Conservation (phyloP, 2,329 filamentous ascomycete species). For the Colletotrichum lentis region DNA sequence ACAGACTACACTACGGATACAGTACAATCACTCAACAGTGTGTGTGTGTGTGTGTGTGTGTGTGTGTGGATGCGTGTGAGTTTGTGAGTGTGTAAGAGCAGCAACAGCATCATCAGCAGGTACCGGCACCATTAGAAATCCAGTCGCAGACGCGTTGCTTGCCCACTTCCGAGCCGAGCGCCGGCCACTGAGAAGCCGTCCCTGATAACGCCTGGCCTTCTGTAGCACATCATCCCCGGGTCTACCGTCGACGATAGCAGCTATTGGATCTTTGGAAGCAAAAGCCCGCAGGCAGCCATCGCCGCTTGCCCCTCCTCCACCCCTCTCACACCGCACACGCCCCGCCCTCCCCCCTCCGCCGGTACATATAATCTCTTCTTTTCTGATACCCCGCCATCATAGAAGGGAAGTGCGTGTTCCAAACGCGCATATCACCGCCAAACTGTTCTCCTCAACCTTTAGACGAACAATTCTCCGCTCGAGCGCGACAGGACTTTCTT, state of each 20-base stretch:
- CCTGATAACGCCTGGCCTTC: neutral
- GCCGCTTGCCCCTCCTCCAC: slow-evolving; percentile 31
- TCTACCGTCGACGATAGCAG: slow-evolving; percentile 26
- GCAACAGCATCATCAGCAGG: slow-evolving; percentile 3
- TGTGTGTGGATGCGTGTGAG: neutral
- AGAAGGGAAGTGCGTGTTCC: slow-evolving; percentile 37
- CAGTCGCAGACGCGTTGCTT: slow-evolving; percentile 3
- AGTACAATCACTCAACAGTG: too few relatives aligned
- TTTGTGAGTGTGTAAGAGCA: too few relatives aligned
- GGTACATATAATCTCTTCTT: slow-evolving; percentile 31
- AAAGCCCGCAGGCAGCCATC: slow-evolving; percentile 6
- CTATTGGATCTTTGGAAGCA: slow-evolving; percentile 22
- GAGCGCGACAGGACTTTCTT: slow-evolving; percentile 74
- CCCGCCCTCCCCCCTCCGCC: slow-evolving; percentile 9
- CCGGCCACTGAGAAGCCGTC: slow-evolving; percentile 31
- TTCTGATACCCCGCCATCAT: slow-evolving; percentile 36
- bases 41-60: too few relatives aligned
- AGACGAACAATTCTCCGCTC: slow-evolving; percentile 76
- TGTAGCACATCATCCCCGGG: slow-evolving; percentile 4
- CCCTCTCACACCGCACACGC: slow-evolving; percentile 14
- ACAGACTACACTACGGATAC: neutral
- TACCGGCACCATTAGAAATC: slow-evolving; percentile 36
- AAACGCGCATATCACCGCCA: slow-evolving; percentile 63
- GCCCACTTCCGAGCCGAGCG: slow-evolving; percentile 8
- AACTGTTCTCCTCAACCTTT: slow-evolving; percentile 89